Evolutionary conservation across 2,329 filamentous ascomycete species (phyloP).

Genomic region (Colletotrichum camelliae): DNA sequence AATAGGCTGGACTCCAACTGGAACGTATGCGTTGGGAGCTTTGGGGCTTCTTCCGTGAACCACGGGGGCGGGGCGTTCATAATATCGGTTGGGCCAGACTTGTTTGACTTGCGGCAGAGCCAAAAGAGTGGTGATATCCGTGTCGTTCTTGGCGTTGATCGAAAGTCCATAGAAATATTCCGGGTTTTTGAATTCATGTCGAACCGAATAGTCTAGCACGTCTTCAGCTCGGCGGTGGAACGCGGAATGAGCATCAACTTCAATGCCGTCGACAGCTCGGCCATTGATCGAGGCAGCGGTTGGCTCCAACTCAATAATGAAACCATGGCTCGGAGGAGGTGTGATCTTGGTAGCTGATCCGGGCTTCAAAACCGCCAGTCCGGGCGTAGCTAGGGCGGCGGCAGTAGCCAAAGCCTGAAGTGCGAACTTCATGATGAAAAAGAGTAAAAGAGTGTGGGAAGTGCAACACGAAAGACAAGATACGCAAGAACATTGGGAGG

Average conservation of each 20-base stretch:
- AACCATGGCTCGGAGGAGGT: background rate
- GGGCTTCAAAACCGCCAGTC: background rate
- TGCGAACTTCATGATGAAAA: background rate
- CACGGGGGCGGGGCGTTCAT: conserved; percentile 14
- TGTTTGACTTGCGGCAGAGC: conserved; percentile 20
- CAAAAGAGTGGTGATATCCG: background rate
- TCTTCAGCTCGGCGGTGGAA: conserved; percentile 13
- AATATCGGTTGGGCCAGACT: conserved; percentile 20
- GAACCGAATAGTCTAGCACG: conserved; percentile 5
- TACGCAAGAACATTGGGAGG: background rate
- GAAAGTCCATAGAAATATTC: conserved; percentile 23
- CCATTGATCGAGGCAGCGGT: background rate
- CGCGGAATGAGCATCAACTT: background rate
- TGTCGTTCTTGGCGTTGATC: conserved; percentile 12
- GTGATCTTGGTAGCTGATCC: background rate
- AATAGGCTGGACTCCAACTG: background rate
- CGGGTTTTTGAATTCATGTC: conserved; percentile 21
- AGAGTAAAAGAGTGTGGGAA: background rate
- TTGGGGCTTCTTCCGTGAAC: background rate
- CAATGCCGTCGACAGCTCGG: background rate
- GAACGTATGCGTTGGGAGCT: background rate
- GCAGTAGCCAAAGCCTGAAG: background rate
- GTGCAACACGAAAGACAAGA: background rate
- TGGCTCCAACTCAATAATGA: conserved; percentile 10
- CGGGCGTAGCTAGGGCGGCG: background rate